Evolutionary conservation across 192 early-diverging fungal species (phyloP).

Genomic region (Coemansia pectinata): DNA sequence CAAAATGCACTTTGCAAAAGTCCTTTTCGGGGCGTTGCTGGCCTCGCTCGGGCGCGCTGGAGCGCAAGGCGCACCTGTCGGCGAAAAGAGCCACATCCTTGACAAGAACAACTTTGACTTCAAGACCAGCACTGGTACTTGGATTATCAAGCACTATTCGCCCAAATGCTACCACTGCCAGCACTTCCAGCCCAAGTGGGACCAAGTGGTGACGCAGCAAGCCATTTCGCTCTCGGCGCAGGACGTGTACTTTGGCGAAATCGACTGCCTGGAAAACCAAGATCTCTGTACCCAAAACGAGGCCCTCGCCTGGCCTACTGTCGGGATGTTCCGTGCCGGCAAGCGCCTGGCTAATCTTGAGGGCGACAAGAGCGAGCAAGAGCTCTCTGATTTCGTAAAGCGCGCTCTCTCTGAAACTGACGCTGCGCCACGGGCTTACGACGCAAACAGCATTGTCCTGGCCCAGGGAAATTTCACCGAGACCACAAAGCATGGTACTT

Average conservation of each 20-base stretch:
- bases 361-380: constrained; percentile 32
- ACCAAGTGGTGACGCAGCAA: constrained; percentile 57
- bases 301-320: constrained; percentile 58
- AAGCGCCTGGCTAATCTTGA: constrained; percentile 15
- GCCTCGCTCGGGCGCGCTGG: constrained; percentile 14
- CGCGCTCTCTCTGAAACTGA: background rate
- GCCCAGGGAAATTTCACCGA: constrained; percentile 52
- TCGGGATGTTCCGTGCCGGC: constrained; percentile 55
- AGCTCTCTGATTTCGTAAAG: constrained; percentile 24
- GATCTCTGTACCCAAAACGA: constrained; percentile 63
- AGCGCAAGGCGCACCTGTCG: constrained; percentile 37
- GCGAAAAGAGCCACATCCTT: constrained; percentile 47
- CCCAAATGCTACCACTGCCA: constrained; percentile 84
- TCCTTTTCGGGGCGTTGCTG: constrained; percentile 15
- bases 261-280: constrained; percentile 65
- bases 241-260: constrained; percentile 66
- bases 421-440: background rate
- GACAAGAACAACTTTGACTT: constrained; percentile 47
- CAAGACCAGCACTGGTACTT: constrained; percentile 55
- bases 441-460: constrained; percentile 56
- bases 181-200: constrained; percentile 77
- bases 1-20: constrained; percentile 19
- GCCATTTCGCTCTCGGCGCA: constrained; percentile 22
- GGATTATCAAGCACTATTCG: constrained; percentile 88
- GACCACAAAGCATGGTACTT: constrained; percentile 60